Evolutionary conservation across 768 basidiomycete genomes (phyloP), one percentile per base, ranked within the genome.

Genomic region (Hygrocybe punicea): DNA sequence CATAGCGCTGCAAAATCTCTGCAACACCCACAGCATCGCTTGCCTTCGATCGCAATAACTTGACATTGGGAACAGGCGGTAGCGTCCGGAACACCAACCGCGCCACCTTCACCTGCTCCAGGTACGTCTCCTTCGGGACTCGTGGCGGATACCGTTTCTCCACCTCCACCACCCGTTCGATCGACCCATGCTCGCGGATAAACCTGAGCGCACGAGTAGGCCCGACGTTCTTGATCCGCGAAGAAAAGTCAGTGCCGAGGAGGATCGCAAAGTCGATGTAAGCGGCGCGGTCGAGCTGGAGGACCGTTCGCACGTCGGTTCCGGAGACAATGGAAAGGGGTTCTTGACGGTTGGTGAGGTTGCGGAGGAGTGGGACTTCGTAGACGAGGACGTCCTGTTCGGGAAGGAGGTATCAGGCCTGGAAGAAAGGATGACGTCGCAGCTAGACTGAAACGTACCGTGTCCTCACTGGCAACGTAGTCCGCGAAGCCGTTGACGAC

Each of bases 391-490:
- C 91, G 63, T 93, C 91, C 88, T 90, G 61, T 6, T 37, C 34
- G 25, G 16, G 49, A 33, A 29, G 29, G 50, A n/a, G n/a, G n/a
- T n/a, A n/a, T n/a, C n/a, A n/a, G n/a, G n/a, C n/a, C n/a, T n/a
- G n/a, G n/a, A n/a, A n/a, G n/a, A n/a, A n/a, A n/a, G n/a, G n/a
- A n/a, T n/a, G n/a, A n/a, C n/a, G n/a, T n/a, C n/a, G n/a, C n/a
- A n/a, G n/a, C n/a, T 51, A 6, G 14, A 35, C 23, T 58, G 44
- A 45, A 9, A 47, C 79, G 35, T 66, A 89, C 88, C 21, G 90
- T 91, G 68, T 97, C 94, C 73, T 97, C 94, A 61, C 89, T 95
- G 4, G 83, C 90, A 17, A 96, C 94, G 65, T 83, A 93, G 71
- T 97, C 93, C 0, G 91, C 93, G 45, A 78, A 65, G 2, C 94